Percentiles rank a stretch among this genome's conserved stretches.
These are phyloP conservation scores for Mycothermus thermophilus DNA, from an alignment of 495 filamentous ascomycete species.

Conservation along the genomic window DNA sequence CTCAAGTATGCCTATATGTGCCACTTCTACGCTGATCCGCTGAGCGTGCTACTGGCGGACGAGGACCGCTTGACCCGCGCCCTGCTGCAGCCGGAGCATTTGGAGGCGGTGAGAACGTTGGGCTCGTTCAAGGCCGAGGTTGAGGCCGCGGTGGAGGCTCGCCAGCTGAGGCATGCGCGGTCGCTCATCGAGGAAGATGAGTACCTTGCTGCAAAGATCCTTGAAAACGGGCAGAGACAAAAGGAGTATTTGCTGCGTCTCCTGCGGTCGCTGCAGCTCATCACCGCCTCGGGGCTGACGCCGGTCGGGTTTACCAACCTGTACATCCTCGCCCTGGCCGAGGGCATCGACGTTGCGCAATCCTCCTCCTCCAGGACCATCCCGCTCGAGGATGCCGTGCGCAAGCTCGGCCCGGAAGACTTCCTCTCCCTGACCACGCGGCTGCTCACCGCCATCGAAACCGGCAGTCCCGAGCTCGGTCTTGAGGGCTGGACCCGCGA, in stretches of 20 bases:
- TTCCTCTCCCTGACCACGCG: slow-evolving; percentile 21
- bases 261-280: slow-evolving; percentile 17
- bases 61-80: slow-evolving; percentile 16
- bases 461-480: slow-evolving; percentile 26
- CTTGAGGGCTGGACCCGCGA: slow-evolving; percentile 20
- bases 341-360: slow-evolving; percentile 19
- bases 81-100: slow-evolving; percentile 42
- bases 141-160: slow-evolving; percentile 25
- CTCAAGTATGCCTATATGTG: slow-evolving; percentile 94
- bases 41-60: slow-evolving; percentile 52
- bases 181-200: slow-evolving; percentile 28
- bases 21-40: slow-evolving; percentile 82
- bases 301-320: slow-evolving; percentile 21
- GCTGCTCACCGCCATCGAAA: slow-evolving; percentile 20
- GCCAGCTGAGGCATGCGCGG: slow-evolving; percentile 21
- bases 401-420: slow-evolving; percentile 28
- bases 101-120: slow-evolving; percentile 63
- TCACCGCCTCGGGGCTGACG: slow-evolving; percentile 6
- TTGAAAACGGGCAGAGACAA: slow-evolving; percentile 10
- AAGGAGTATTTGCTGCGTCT: slow-evolving; percentile 14
- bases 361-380: slow-evolving; percentile 13
- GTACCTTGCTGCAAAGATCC: slow-evolving; percentile 16
- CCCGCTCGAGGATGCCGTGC: slow-evolving; percentile 24
- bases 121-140: slow-evolving; percentile 56
- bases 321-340: slow-evolving; percentile 24